Evolutionary conservation across 345 rosid species (phyloP), one percentile per base, ranked within the genome.

Genomic region (Luvunga scandens): DNA sequence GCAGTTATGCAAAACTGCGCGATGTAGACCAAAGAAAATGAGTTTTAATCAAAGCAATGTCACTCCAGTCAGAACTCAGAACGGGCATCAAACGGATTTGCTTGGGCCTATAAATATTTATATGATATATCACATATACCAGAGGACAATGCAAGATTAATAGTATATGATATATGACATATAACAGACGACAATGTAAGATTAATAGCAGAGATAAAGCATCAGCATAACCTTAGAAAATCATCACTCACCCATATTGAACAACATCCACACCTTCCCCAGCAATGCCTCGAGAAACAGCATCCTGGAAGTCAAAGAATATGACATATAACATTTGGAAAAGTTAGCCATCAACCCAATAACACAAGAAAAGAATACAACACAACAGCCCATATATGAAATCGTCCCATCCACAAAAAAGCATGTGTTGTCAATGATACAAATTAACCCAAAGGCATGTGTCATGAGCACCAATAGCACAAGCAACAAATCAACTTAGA

Each of bases 231-330:
- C 34, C 68, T 60, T 27, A 53, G 65, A 55, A 73, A 38, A 70
- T 55, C 48, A 80, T 79, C 38, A 86, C 96, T 76, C 77, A 96
- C 99, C 99, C 98, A 73, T 88, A 96, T 77, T 90, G 98, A 83
- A 96, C 85, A 73, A 96, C 97, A 74, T 89, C 91, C 79, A 91
- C 65, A 77, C 97, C 95, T 38, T 91, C 90, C 67, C 85, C 72
- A 76, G 89, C 83, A 81, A 96, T 83, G 74, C 99, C 98, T 68
- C 91, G 91, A 80, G 98, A 88, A 86, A 94, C 95, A 2, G 95
- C 97, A 73, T 90, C 98, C 98, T 96, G 90, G 71, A 83, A 81
- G 78, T 83, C 61, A 78, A 74, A 74, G 60, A 60, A 56, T 34
- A 72, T 38, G 21, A 61, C 56, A 27, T 7, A 9, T 21, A 34